A percentile compares a stretch with the other conserved stretches of the same genome.
These are phyloP conservation scores for Camelina laxa DNA, from an alignment of 345 rosid genomes.

Conservation along the genomic window DNA sequence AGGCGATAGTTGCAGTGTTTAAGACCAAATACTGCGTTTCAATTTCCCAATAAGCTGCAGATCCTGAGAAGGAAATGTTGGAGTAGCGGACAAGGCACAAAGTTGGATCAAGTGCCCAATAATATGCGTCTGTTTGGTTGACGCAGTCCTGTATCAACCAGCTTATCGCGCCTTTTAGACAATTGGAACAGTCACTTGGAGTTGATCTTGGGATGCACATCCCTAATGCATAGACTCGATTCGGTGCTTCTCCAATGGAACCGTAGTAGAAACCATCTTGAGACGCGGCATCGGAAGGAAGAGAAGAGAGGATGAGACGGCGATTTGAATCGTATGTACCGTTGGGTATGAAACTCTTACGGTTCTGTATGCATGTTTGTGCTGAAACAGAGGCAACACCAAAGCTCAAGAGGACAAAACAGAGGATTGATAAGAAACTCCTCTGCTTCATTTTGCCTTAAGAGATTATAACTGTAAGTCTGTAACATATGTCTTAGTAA, in stretches of 20 bases:
- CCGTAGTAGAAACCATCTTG: slow-evolving; percentile 34
- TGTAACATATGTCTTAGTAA: too few relatives aligned
- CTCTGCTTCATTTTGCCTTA: not conserved
- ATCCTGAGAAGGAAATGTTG: slow-evolving; percentile 35
- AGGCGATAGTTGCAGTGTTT: not conserved
- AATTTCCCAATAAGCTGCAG: not conserved
- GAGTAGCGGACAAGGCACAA: slow-evolving; percentile 50
- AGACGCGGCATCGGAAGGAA: slow-evolving; percentile 26
- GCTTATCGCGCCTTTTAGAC: not conserved
- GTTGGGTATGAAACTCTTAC: not conserved
- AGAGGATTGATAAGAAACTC: not conserved
- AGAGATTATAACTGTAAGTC: too few relatives aligned
- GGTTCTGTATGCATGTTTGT: not conserved
- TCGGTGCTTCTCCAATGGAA: slow-evolving; percentile 28
- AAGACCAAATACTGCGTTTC: not conserved
- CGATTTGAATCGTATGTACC: not conserved
- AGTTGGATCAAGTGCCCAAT: slow-evolving; percentile 10
- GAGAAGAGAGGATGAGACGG: slow-evolving; percentile 22
- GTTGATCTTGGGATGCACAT: slow-evolving; percentile 32
- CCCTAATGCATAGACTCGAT: slow-evolving; percentile 31
- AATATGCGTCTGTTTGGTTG: slow-evolving; percentile 35
- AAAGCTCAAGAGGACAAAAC: not conserved
- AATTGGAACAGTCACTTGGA: slow-evolving; percentile 19
- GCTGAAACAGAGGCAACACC: not conserved
- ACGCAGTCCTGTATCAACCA: slow-evolving; percentile 13